Percentiles rank a stretch among this genome's conserved stretches.
phyloP scores from a whole-genome alignment of 352 stramenopile species.

The Salisapilia sapeloensis region DNA sequence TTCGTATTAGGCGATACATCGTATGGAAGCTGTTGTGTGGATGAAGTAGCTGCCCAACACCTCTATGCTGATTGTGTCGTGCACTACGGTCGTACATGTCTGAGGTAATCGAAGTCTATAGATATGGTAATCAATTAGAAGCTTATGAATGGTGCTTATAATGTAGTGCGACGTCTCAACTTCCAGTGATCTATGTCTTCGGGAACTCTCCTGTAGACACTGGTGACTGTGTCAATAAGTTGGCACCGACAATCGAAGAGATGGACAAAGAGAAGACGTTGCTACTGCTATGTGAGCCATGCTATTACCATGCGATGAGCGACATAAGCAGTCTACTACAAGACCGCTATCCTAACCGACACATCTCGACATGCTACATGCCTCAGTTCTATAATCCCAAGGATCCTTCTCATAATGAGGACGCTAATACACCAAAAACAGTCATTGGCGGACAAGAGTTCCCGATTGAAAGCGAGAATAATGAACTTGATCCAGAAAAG shows the following conservation, averaged over 20 bases:
- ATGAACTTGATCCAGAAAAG: slow-evolving; percentile 16
- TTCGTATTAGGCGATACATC: slow-evolving; percentile 94
- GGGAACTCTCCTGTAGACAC: slow-evolving; percentile 60
- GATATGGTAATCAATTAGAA: not conserved
- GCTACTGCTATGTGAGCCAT: slow-evolving; percentile 83
- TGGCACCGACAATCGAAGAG: slow-evolving; percentile 10
- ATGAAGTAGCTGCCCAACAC: slow-evolving; percentile 91
- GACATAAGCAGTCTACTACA: slow-evolving; percentile 26
- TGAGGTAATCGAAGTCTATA: slow-evolving; percentile 18
- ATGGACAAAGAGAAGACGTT: slow-evolving; percentile 31
- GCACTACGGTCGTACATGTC: slow-evolving; percentile 90
- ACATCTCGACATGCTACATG: slow-evolving; percentile 41
- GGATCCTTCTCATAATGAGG: slow-evolving; percentile 5
- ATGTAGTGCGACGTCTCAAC: slow-evolving; percentile 36
- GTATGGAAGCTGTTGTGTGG: slow-evolving; percentile 91
- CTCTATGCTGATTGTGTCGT: slow-evolving; percentile 87
- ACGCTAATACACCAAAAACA: slow-evolving; percentile 1
- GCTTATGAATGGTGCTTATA: not conserved
- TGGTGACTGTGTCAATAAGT: slow-evolving; percentile 19
- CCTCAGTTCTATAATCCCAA: slow-evolving; percentile 49
- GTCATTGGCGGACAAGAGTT: slow-evolving; percentile 50
- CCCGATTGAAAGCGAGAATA: slow-evolving; percentile 6
- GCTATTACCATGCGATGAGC: slow-evolving; percentile 70
- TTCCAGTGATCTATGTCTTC: slow-evolving; percentile 87
- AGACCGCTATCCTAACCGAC: slow-evolving; percentile 13